Percentiles rank a stretch among this genome's conserved stretches.
These are phyloP conservation scores for Lichtheimia ornata DNA, from an alignment of 371 early-diverging fungal genomes.

Conservation along the genomic window DNA sequence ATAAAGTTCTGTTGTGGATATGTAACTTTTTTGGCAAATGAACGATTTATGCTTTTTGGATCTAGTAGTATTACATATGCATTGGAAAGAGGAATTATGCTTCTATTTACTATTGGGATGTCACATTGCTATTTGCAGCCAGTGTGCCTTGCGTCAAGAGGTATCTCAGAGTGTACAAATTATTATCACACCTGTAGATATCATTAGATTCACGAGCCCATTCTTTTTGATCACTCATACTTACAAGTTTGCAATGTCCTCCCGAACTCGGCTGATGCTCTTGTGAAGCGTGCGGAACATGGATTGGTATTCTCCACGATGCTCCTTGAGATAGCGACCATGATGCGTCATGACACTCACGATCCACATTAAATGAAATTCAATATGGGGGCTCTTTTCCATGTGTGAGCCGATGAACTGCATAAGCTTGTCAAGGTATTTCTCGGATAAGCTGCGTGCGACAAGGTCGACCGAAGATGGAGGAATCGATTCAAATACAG, in stretches of 20 bases:
- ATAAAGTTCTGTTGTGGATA: too few species aligned
- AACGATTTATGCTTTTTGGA: too few species aligned
- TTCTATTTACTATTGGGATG: too few species aligned
- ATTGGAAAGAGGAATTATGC: too few species aligned
- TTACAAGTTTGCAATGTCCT: slow-evolving; percentile 80
- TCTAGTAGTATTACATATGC: too few species aligned
- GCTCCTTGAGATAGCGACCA: slow-evolving; percentile 80
- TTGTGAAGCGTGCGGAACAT: slow-evolving; percentile 82
- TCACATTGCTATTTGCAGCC: neutral
- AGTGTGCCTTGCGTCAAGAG: slow-evolving; percentile 49
- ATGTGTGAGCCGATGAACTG: slow-evolving; percentile 78
- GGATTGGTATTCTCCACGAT: slow-evolving; percentile 73
- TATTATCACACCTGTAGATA: slow-evolving; percentile 73
- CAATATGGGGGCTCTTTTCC: slow-evolving; percentile 79
- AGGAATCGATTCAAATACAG: slow-evolving; percentile 84
- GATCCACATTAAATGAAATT: slow-evolving; percentile 88
- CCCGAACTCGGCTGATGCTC: slow-evolving; percentile 67
- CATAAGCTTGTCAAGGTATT: slow-evolving; percentile 83
- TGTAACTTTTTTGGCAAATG: too few species aligned
- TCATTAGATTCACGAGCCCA: neutral
- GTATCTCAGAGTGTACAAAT: slow-evolving; percentile 77
- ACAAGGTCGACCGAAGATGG: slow-evolving; percentile 74
- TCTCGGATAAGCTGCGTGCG: slow-evolving; percentile 75
- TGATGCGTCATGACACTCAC: slow-evolving; percentile 75
- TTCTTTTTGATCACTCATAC: slow-evolving; percentile 7